phyloP scores from a whole-genome alignment of 2,329 filamentous ascomycete species.

The Fonsecaea pedrosoi region DNA sequence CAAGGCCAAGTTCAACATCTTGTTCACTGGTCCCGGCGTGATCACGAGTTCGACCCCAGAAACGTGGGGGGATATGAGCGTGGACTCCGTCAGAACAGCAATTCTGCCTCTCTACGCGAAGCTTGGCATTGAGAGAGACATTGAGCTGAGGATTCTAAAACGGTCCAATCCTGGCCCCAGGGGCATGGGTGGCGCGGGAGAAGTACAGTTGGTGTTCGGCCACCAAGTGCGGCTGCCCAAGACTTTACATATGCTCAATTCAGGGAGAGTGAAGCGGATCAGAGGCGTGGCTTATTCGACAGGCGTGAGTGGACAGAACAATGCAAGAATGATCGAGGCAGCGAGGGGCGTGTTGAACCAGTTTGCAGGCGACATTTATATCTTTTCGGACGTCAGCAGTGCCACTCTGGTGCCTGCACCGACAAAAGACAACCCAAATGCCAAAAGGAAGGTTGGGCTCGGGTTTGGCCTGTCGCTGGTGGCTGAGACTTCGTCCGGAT shows the following conservation, averaged over 20 bases:
- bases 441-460: constrained; percentile 72
- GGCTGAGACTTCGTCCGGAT: constrained; percentile 86
- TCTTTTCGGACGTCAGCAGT: constrained; percentile 73
- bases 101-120: constrained; percentile 87
- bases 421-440: constrained; percentile 68
- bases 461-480: constrained; percentile 91
- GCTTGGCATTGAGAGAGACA: constrained; percentile 85
- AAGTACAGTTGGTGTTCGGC: constrained; percentile 92
- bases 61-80: constrained; percentile 78
- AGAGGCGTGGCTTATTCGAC: constrained; percentile 92
- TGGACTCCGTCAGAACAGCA: constrained; percentile 91
- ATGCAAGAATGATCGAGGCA: constrained; percentile 91
- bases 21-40: constrained; percentile 87
- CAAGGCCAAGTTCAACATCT: constrained; percentile 87
- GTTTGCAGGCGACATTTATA: constrained; percentile 85
- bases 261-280: constrained; percentile 85
- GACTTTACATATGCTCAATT: constrained; percentile 84
- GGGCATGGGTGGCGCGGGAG: constrained; percentile 81
- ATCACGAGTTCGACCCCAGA: constrained; percentile 82
- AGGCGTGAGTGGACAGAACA: constrained; percentile 90
- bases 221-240: constrained; percentile 93
- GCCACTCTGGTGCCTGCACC: constrained; percentile 69
- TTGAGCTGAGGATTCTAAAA: constrained; percentile 82
- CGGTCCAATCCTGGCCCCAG: constrained; percentile 77
- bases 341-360: constrained; percentile 86